These are phyloP conservation scores for Soucietia sequanensis DNA, from an alignment of 805 yeast genomes.

Conservation along the genomic window DNA sequence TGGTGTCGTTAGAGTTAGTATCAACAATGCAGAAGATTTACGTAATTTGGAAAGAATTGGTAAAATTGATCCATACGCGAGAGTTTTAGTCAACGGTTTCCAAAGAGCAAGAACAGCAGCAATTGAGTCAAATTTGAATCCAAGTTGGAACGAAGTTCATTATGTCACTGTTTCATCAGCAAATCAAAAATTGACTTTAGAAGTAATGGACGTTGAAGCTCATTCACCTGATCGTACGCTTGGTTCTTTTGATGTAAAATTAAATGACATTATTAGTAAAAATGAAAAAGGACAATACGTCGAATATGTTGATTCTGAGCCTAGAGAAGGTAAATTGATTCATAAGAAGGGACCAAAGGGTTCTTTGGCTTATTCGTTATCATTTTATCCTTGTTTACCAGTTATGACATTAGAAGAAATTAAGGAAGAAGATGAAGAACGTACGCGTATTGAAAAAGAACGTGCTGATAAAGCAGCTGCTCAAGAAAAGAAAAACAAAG, in stretches of 20 bases:
- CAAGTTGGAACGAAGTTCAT: slow-evolving; percentile 80
- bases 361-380: slow-evolving; percentile 62
- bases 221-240: slow-evolving; percentile 79
- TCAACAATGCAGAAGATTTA: slow-evolving; percentile 70
- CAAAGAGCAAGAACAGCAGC: slow-evolving; percentile 76
- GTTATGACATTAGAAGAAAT: slow-evolving; percentile 76
- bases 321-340: slow-evolving; percentile 61
- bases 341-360: slow-evolving; percentile 86
- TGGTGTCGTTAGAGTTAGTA: slow-evolving; percentile 78
- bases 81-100: slow-evolving; percentile 74
- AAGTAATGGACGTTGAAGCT: slow-evolving; percentile 88
- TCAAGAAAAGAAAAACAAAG: slow-evolving; percentile 33
- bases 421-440: slow-evolving; percentile 49
- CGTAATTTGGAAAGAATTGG: slow-evolving; percentile 88
- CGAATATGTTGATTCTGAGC: slow-evolving; percentile 55
- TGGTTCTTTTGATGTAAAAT: slow-evolving; percentile 74
- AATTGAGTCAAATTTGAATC: slow-evolving; percentile 63
- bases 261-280: slow-evolving; percentile 65
- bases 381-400: slow-evolving; percentile 83
- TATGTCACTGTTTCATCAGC: slow-evolving; percentile 82
- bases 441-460: slow-evolving; percentile 20
- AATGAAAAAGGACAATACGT: slow-evolving; percentile 62
- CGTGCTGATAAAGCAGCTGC: slow-evolving; percentile 35
- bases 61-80: slow-evolving; percentile 86
- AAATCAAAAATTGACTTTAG: slow-evolving; percentile 78